These are phyloP conservation scores for Melastoma candidum DNA, from an alignment of 441 rosid species.

Conservation along the genomic window DNA sequence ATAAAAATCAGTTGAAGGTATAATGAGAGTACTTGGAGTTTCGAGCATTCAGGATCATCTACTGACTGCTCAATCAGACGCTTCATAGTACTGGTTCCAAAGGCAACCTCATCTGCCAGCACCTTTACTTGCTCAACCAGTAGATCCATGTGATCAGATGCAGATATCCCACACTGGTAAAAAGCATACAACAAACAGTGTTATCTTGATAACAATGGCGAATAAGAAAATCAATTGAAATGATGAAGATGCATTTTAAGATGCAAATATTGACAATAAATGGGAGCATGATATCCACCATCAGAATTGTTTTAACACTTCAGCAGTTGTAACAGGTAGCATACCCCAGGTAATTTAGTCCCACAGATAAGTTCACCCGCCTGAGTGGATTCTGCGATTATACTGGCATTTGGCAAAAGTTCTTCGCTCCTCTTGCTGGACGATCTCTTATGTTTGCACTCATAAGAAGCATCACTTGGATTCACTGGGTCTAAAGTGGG, in stretches of 20 bases:
- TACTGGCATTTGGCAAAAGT: constrained; percentile 56
- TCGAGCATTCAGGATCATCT: constrained; percentile 51
- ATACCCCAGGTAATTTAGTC: constrained; percentile 31
- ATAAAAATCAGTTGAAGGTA: constrained; percentile 8
- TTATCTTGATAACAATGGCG: neutral
- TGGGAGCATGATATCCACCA: no score
- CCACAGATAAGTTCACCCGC: constrained; percentile 43
- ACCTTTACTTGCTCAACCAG: constrained; percentile 86
- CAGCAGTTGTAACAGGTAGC: constrained; percentile 7
- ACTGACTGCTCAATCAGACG: constrained; percentile 66
- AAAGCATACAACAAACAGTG: constrained; percentile 6
- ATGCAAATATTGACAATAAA: no score
- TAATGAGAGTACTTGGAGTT: constrained; percentile 41
- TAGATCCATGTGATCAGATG: constrained; percentile 90
- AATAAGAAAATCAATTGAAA: no score
- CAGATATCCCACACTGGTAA: constrained; percentile 54
- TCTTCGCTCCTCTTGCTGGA: constrained; percentile 83
- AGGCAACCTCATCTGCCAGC: constrained; percentile 90
- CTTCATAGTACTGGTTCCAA: constrained; percentile 69
- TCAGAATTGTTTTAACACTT: no score
- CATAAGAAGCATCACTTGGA: constrained; percentile 42
- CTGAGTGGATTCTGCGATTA: constrained; percentile 60
- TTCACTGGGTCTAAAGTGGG: constrained; percentile 35
- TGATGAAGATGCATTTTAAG: no score
- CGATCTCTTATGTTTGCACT: constrained; percentile 54